These are phyloP conservation scores for Candida orba DNA, from an alignment of 805 yeast genomes.

Conservation along the genomic window DNA sequence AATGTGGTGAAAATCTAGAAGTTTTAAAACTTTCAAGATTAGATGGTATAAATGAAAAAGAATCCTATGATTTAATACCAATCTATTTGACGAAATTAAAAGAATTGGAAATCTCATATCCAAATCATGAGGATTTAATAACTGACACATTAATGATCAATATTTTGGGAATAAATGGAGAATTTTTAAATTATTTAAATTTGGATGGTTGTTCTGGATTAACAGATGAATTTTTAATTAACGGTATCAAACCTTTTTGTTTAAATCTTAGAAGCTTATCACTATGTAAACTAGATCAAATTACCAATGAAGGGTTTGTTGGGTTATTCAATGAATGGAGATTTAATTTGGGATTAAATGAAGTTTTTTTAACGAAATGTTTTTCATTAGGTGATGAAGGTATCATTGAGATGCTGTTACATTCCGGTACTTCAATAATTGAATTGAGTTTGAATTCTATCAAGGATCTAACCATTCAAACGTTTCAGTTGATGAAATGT, in stretches of 20 bases:
- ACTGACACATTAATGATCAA: conserved; percentile 61
- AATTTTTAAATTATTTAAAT: conserved; percentile 45
- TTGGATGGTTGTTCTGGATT: conserved; percentile 70
- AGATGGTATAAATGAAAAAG: conserved; percentile 58
- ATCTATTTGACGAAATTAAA: conserved; percentile 49
- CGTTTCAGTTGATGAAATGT: conserved; percentile 41
- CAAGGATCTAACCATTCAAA: conserved; percentile 42
- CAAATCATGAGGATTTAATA: conserved; percentile 56
- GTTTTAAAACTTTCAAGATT: conserved; percentile 56
- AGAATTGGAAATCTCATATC: conserved; percentile 60
- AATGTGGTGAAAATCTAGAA: conserved; percentile 50
- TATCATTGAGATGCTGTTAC: conserved; percentile 50
- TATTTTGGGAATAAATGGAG: conserved; percentile 55
- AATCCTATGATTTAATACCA: conserved; percentile 57
- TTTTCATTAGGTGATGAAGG: conserved; percentile 56
- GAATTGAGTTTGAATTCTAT: conserved; percentile 71
- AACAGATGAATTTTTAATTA: conserved; percentile 53
- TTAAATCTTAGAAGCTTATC: conserved; percentile 51
- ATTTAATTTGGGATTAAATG: conserved; percentile 49
- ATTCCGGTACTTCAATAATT: conserved; percentile 58
- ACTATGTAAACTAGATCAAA: conserved; percentile 48
- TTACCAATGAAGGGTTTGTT: conserved; percentile 63
- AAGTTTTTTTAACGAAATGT: conserved; percentile 60
- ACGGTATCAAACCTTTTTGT: conserved; percentile 56
- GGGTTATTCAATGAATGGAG: conserved; percentile 52